A percentile compares a stretch with the other conserved stretches of the same genome.
phyloP scores from a whole-genome alignment of 805 yeast genomes.

The Candida sithepensis region DNA sequence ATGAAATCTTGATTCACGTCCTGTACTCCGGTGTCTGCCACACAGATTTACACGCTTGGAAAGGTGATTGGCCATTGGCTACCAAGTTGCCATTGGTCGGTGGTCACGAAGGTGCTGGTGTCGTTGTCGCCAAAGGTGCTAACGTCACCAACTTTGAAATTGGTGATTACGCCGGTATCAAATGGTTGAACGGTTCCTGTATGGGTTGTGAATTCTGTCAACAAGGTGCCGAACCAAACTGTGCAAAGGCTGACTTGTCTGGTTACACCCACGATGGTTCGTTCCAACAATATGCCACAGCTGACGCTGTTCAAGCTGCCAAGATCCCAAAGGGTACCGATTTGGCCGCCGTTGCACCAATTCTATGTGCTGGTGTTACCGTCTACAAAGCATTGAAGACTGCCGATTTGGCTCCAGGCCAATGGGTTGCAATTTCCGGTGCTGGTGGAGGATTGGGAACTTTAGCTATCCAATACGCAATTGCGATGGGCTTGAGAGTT shows the following conservation, averaged over 20 bases:
- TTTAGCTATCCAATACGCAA: conserved; percentile 71
- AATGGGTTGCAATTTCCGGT: conserved; percentile 74
- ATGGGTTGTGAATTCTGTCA: conserved; percentile 63
- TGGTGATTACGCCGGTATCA: conserved; percentile 75
- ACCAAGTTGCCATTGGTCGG: conserved; percentile 70
- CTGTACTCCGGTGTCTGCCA: conserved; percentile 86
- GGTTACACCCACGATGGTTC: conserved; percentile 91
- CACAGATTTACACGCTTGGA: conserved; percentile 86
- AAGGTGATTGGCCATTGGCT: conserved; percentile 82
- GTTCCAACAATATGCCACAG: conserved; percentile 86
- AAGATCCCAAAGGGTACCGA: conserved; percentile 68
- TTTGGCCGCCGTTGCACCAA: conserved; percentile 73
- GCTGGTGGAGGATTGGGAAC: conserved; percentile 84
- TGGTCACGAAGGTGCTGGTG: conserved; percentile 84
- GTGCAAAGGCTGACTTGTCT: conserved; percentile 66
- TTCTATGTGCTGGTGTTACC: conserved; percentile 87
- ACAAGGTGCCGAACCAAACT: conserved; percentile 62
- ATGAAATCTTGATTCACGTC: conserved; percentile 71
- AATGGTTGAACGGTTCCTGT: conserved; percentile 76
- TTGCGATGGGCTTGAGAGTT: conserved; percentile 71
- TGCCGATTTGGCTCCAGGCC: conserved; percentile 67
- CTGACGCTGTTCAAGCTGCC: conserved; percentile 85
- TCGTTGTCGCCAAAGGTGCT: conserved; percentile 67
- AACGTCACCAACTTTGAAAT: conserved; percentile 61
- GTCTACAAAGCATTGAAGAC: conserved; percentile 88